phyloP scores from a whole-genome alignment of 352 stramenopile species.

The Thraustochytrium striatum region DNA sequence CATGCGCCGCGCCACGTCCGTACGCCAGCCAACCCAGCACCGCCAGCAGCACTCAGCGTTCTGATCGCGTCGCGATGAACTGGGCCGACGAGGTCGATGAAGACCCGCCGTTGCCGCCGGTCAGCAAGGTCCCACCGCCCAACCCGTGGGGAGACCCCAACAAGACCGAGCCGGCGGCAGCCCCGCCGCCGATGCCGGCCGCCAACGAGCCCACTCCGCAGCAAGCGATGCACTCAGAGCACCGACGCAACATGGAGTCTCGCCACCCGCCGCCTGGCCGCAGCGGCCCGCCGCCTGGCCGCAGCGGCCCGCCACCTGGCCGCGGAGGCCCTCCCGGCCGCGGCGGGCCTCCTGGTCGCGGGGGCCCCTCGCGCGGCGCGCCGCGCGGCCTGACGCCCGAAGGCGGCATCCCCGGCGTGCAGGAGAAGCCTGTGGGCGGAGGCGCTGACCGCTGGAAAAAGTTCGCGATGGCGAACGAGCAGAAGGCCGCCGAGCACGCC shows the following conservation, averaged over 20 bases:
- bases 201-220: too few relatives aligned
- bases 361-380: too few relatives aligned
- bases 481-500: conserved; percentile 3
- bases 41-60: background rate
- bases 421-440: background rate
- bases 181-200: too few relatives aligned
- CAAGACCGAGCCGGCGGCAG: too few relatives aligned
- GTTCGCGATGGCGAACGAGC: background rate
- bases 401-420: background rate
- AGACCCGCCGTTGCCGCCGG: background rate
- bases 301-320: background rate
- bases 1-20: background rate
- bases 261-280: too few relatives aligned
- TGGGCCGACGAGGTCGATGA: conserved; percentile 43
- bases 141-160: background rate
- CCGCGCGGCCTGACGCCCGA: too few relatives aligned
- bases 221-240: too few relatives aligned
- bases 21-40: background rate
- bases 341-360: too few relatives aligned
- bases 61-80: conserved; percentile 1
- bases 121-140: background rate
- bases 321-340: background rate
- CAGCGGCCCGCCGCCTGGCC: background rate
- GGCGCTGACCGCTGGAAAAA: conserved; percentile 9
- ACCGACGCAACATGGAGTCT: too few relatives aligned